phyloP scores from a whole-genome alignment of 129 eudicot species.

The Pittosporum tobira region DNA sequence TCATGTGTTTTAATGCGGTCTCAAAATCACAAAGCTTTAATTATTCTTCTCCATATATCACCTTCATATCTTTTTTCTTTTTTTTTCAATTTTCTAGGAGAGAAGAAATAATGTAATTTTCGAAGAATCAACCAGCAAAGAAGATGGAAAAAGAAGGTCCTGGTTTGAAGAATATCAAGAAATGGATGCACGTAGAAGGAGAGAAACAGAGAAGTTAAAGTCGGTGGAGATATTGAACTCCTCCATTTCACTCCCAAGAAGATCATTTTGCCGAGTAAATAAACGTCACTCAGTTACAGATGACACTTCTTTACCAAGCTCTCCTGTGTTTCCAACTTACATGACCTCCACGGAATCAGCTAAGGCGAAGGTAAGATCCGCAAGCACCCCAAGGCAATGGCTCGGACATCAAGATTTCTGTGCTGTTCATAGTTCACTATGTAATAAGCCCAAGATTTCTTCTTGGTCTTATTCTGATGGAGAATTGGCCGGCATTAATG shows the following conservation, averaged over 20 bases:
- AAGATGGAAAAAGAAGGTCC: slow-evolving; percentile 23
- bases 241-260: slow-evolving; percentile 41
- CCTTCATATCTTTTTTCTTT: background rate
- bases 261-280: slow-evolving; percentile 36
- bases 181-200: slow-evolving; percentile 2
- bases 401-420: slow-evolving; percentile 36
- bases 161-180: slow-evolving; percentile 19
- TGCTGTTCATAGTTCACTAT: slow-evolving; percentile 36
- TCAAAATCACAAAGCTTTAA: background rate
- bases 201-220: slow-evolving; percentile 17
- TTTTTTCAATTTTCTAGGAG: slow-evolving; percentile 26
- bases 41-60: background rate
- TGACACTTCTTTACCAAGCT: slow-evolving; percentile 40
- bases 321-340: slow-evolving; percentile 57
- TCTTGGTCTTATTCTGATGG: slow-evolving; percentile 62
- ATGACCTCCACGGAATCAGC: slow-evolving; percentile 91
- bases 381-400: slow-evolving; percentile 78
- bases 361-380: slow-evolving; percentile 69
- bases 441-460: slow-evolving; percentile 31
- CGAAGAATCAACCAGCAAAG: slow-evolving; percentile 22
- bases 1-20: too few species aligned
- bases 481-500: slow-evolving; percentile 14
- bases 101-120: slow-evolving; percentile 27
- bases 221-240: slow-evolving; percentile 34
- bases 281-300: slow-evolving; percentile 28